Percentiles rank a stretch among this genome's conserved stretches.
Conservation (phyloP, 352 stramenopile species). For the Pythium rhizo-oryzae region DNA sequence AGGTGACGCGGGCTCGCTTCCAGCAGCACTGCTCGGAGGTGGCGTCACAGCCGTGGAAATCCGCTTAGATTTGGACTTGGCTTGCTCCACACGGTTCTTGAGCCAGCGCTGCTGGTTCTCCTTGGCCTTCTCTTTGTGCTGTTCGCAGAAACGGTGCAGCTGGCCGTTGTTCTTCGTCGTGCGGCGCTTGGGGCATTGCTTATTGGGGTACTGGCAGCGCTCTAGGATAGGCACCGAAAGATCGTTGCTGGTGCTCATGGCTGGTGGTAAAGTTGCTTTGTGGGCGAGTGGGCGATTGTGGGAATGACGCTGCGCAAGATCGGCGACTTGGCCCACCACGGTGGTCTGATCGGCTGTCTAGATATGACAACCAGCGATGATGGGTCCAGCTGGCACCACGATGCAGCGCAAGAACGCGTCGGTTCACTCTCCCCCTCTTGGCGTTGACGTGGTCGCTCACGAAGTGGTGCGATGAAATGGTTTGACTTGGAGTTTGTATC, state of each 20-base stretch:
- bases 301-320: neutral
- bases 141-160: slow-evolving; percentile 8
- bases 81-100: neutral
- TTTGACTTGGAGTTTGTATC: too few relatives aligned
- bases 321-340: too few relatives aligned
- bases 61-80: neutral
- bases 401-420: too few relatives aligned
- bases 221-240: neutral
- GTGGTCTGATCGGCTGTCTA: too few relatives aligned
- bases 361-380: too few relatives aligned
- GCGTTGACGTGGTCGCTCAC: too few relatives aligned
- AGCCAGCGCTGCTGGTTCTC: slow-evolving; percentile 6
- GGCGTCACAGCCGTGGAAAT: neutral
- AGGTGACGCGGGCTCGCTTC: too few relatives aligned
- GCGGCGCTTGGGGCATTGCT: slow-evolving; percentile 6
- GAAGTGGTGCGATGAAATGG: too few relatives aligned
- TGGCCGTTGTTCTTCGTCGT: slow-evolving; percentile 11
- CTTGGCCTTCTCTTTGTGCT: slow-evolving; percentile 3
- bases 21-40: neutral
- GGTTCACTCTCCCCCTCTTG: too few relatives aligned
- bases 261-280: neutral
- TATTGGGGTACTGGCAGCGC: slow-evolving; percentile 13
- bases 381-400: too few relatives aligned
- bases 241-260: neutral
- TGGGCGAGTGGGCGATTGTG: neutral